These are phyloP conservation scores for Hypoxylon sp. DNA, from an alignment of 2,329 filamentous ascomycete species.

Conservation along the genomic window DNA sequence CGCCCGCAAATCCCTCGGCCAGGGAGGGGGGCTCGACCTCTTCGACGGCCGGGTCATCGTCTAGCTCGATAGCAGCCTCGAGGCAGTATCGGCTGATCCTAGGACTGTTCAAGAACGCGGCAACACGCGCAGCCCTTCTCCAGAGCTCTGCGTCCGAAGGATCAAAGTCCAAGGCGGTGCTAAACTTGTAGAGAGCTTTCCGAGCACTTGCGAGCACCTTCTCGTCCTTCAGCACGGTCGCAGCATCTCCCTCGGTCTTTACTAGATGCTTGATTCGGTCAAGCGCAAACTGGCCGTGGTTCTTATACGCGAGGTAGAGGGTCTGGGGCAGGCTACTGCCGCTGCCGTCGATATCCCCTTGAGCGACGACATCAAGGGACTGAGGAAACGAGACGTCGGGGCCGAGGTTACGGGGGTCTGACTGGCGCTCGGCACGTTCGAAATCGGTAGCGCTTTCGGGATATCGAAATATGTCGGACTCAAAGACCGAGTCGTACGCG, in stretches of 20 bases:
- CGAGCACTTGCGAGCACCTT: slow-evolving; percentile 50
- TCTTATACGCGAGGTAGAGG: slow-evolving; percentile 93
- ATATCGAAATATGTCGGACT: slow-evolving; percentile 93
- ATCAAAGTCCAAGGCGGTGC: slow-evolving; percentile 67
- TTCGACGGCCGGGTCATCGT: slow-evolving; percentile 69
- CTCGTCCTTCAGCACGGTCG: slow-evolving; percentile 49
- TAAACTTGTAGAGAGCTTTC: slow-evolving; percentile 64
- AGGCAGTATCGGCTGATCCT: slow-evolving; percentile 68
- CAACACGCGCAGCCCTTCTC: slow-evolving; percentile 66
- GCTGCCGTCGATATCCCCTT: slow-evolving; percentile 73
- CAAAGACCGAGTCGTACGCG: slow-evolving; percentile 85
- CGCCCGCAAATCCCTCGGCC: slow-evolving; percentile 69
- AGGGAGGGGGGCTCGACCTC: slow-evolving; percentile 70
- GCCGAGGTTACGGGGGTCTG: slow-evolving; percentile 56
- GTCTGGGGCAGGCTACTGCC: slow-evolving; percentile 87
- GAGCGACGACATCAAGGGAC: slow-evolving; percentile 62
- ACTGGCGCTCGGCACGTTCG: slow-evolving; percentile 69
- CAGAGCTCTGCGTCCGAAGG: slow-evolving; percentile 73
- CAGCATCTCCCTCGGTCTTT: slow-evolving; percentile 41
- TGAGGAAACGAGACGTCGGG: slow-evolving; percentile 58
- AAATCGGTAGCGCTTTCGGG: slow-evolving; percentile 88
- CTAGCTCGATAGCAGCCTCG: slow-evolving; percentile 71
- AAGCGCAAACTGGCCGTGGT: slow-evolving; percentile 90
- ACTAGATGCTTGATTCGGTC: slow-evolving; percentile 70
- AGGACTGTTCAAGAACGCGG: slow-evolving; percentile 63